Evolutionary conservation across 495 filamentous ascomycete genomes (phyloP).

Genomic region (Penicillium paradoxum): DNA sequence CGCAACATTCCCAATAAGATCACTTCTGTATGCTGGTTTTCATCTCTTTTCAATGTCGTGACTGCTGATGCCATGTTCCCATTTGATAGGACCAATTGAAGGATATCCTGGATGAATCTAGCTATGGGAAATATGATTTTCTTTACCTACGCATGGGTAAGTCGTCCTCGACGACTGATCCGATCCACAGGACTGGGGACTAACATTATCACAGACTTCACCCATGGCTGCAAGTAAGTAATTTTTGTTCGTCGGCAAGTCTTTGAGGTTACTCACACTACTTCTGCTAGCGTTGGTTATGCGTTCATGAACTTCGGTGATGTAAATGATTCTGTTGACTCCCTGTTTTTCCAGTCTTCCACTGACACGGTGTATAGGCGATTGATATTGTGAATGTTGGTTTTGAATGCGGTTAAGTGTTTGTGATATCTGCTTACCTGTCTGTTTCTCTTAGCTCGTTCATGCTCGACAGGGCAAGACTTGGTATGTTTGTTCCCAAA

Average conservation of each 20-base stretch:
- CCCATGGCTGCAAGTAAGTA: constrained; percentile 77
- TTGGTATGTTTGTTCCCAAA: constrained; percentile 48
- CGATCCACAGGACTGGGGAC: not conserved
- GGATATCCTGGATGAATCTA: constrained; percentile 70
- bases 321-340: constrained; percentile 43
- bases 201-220: constrained; percentile 55
- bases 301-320: constrained; percentile 94
- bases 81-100: constrained; percentile 57
- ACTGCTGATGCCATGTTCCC: not conserved
- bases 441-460: constrained; percentile 58
- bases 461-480: constrained; percentile 61
- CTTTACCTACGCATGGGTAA: constrained; percentile 85
- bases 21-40: constrained; percentile 51
- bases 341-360: not conserved
- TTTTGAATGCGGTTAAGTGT: not conserved
- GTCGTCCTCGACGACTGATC: constrained; percentile 3
- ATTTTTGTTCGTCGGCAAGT: not conserved
- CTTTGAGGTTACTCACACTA: constrained; percentile 12
- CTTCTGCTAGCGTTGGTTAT: constrained; percentile 76
- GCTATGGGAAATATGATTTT: constrained; percentile 82
- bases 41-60: not conserved
- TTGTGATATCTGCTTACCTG: constrained; percentile 19
- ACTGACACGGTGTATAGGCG: constrained; percentile 45
- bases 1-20: constrained; percentile 94
- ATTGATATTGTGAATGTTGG: constrained; percentile 68